These are phyloP conservation scores for Penicillium canescens DNA, from an alignment of 495 filamentous ascomycete species.

Conservation along the genomic window DNA sequence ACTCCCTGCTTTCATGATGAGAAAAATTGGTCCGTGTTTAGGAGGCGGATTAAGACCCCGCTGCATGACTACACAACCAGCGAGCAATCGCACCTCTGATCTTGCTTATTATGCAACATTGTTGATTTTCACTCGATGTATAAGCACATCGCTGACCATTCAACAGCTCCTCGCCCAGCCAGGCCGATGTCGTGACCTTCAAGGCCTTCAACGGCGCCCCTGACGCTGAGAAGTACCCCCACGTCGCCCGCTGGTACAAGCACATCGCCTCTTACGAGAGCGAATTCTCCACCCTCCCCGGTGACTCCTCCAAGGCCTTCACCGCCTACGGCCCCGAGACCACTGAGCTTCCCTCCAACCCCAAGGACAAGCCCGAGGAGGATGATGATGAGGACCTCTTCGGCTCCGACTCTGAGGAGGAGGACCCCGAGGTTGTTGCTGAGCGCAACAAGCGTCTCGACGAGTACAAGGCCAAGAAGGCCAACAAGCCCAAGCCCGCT, in stretches of 20 bases:
- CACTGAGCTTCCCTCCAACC: slow-evolving; percentile 71
- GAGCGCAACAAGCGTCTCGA: slow-evolving; percentile 85
- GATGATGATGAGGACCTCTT: slow-evolving; percentile 84
- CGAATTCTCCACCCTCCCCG: slow-evolving; percentile 87
- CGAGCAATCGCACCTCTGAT: slow-evolving; percentile 84
- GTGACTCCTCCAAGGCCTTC: slow-evolving; percentile 84
- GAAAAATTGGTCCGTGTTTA: slow-evolving; percentile 98
- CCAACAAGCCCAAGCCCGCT: slow-evolving; percentile 79
- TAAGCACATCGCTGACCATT: slow-evolving; percentile 33
- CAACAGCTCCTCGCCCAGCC: slow-evolving; percentile 75
- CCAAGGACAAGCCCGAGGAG: slow-evolving; percentile 77
- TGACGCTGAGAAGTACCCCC: slow-evolving; percentile 81
- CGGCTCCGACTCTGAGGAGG: slow-evolving; percentile 88
- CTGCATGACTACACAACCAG: slow-evolving; percentile 77
- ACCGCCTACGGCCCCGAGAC: slow-evolving; percentile 90
- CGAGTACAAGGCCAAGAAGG: slow-evolving; percentile 98
- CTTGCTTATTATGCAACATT: slow-evolving; percentile 19
- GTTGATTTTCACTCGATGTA: slow-evolving; percentile 1
- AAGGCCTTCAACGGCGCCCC: slow-evolving; percentile 80
- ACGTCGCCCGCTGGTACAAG: slow-evolving; percentile 97
- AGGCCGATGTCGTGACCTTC: slow-evolving; percentile 94
- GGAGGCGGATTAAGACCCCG: slow-evolving; percentile 98
- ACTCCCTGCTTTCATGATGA: slow-evolving; percentile 67
- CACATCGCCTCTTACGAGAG: slow-evolving; percentile 89
- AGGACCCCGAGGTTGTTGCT: slow-evolving; percentile 77